A percentile compares a stretch with the other conserved stretches of the same genome.
Evolutionary conservation across 1,139 yeast species (phyloP).

Genomic region (Candida mesenterica): DNA sequence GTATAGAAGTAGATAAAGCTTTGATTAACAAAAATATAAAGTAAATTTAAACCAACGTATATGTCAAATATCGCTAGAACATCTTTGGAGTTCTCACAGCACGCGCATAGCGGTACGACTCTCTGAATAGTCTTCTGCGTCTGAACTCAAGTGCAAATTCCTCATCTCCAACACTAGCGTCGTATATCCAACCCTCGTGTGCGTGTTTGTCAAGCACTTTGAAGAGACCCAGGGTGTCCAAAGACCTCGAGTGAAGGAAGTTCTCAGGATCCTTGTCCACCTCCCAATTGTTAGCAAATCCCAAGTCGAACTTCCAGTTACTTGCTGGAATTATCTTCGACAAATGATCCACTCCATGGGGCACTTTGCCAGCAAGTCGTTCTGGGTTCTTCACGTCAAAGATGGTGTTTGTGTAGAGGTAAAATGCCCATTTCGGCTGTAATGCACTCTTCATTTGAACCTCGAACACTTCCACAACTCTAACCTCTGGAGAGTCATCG

Average conservation of each 20-base stretch:
- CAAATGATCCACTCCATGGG: constrained; percentile 61
- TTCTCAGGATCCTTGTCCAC: constrained; percentile 51
- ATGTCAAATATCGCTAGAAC: constrained; percentile 3
- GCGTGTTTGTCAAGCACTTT: constrained; percentile 14
- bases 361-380: constrained; percentile 57
- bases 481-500: constrained; percentile 64
- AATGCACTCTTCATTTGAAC: constrained; percentile 65
- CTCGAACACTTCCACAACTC: constrained; percentile 72
- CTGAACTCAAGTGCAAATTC: constrained; percentile 38
- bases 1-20: constrained; percentile 1
- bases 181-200: constrained; percentile 11
- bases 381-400: constrained; percentile 52
- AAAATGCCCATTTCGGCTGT: constrained; percentile 55
- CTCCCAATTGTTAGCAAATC: constrained; percentile 61
- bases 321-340: constrained; percentile 63
- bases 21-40: neutral
- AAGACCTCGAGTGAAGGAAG: constrained; percentile 54
- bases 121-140: constrained; percentile 53
- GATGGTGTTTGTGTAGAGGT: constrained; percentile 34
- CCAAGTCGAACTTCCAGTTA: constrained; percentile 70
- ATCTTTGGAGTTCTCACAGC: constrained; percentile 12
- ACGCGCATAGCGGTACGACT: constrained; percentile 43
- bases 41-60: neutral
- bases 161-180: constrained; percentile 34
- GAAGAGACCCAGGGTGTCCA: constrained; percentile 21